A percentile compares a stretch with the other conserved stretches of the same genome.
phyloP scores from a whole-genome alignment of 306 rosid genomes.

The Fragaria ananassa region DNA sequence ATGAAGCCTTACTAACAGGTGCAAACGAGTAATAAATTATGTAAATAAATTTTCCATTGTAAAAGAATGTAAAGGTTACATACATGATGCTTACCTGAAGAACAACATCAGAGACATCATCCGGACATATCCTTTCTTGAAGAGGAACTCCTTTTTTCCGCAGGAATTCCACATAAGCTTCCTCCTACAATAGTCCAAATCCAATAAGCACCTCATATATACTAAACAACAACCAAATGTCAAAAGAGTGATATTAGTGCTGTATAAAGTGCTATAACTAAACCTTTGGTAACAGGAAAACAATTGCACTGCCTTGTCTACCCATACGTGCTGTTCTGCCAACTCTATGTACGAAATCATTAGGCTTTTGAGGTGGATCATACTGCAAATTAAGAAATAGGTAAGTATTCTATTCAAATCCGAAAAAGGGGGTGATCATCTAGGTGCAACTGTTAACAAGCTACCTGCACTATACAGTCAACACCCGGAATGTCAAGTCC shows the following conservation, averaged over 20 bases:
- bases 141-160: constrained; percentile 68
- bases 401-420: neutral
- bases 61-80: neutral
- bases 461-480: constrained; percentile 91
- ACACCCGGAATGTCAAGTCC: constrained; percentile 97
- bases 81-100: constrained; percentile 56
- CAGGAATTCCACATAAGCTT: constrained; percentile 74
- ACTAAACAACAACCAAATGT: constrained; percentile 5
- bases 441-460: constrained; percentile 17
- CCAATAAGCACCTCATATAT: constrained; percentile 7
- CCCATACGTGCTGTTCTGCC: constrained; percentile 98
- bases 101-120: constrained; percentile 62
- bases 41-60: neutral
- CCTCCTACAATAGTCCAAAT: constrained; percentile 55
- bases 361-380: constrained; percentile 95
- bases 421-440: constrained; percentile 15
- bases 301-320: constrained; percentile 77
- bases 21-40: neutral
- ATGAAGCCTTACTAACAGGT: neutral
- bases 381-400: constrained; percentile 49
- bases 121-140: constrained; percentile 50
- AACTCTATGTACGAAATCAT: constrained; percentile 85
- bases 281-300: constrained; percentile 88
- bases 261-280: constrained; percentile 11
- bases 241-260: neutral